These are phyloP conservation scores for Exophiala sp. DNA, from an alignment of 2,329 filamentous ascomycete species.

Conservation along the genomic window DNA sequence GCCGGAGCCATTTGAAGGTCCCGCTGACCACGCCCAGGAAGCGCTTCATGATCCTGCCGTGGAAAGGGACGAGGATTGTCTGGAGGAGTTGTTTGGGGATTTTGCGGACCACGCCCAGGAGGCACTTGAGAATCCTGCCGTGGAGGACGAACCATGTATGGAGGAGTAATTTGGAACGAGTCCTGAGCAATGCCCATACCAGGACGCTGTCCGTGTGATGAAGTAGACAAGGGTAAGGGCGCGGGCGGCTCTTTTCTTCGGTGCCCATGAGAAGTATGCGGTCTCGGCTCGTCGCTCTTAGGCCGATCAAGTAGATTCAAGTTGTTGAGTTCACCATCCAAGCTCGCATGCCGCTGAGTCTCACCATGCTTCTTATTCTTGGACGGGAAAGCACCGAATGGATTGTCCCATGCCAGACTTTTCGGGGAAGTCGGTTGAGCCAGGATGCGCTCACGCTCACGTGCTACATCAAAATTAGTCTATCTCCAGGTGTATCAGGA, in stretches of 20 bases:
- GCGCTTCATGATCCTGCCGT: slow-evolving; percentile 5
- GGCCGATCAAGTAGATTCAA: slow-evolving; percentile 8
- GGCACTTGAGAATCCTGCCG: slow-evolving; percentile 1
- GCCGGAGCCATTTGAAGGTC: too few species aligned
- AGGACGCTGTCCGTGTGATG: slow-evolving; percentile 13
- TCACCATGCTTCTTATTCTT: slow-evolving; percentile 30
- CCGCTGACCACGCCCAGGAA: background rate
- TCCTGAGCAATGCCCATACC: background rate
- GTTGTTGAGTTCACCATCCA: slow-evolving; percentile 20
- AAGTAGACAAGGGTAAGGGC: slow-evolving; percentile 4
- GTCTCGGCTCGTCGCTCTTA: slow-evolving; percentile 12
- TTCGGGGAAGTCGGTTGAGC: slow-evolving; percentile 37
- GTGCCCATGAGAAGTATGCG: slow-evolving; percentile 21
- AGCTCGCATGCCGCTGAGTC: slow-evolving; percentile 35
- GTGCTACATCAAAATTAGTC: slow-evolving; percentile 23
- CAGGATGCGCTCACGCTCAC: slow-evolving; percentile 27
- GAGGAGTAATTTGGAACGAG: background rate
- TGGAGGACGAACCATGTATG: slow-evolving; percentile 3
- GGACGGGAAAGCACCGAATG: slow-evolving; percentile 46
- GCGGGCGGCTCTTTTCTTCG: slow-evolving; percentile 12
- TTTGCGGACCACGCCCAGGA: background rate
- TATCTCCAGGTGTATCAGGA: slow-evolving; percentile 7
- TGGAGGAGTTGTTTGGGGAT: background rate
- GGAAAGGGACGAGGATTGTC: slow-evolving; percentile 4
- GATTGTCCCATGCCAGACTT: slow-evolving; percentile 45